phyloP scores from a whole-genome alignment of 2,329 filamentous ascomycete genomes.

The Calonectria pseudoreteaudii region DNA sequence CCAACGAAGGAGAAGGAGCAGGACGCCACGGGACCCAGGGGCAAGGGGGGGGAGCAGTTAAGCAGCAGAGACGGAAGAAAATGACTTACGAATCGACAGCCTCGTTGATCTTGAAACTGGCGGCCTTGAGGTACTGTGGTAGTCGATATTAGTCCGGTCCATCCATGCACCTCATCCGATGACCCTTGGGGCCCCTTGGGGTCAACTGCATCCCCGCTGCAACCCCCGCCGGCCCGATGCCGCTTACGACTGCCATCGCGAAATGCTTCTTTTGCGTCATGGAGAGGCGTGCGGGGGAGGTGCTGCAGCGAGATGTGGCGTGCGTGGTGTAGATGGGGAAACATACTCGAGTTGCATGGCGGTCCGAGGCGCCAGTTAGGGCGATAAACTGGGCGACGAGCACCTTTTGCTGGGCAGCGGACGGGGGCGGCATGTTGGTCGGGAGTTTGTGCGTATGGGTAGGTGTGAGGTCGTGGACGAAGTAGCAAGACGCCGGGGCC shows the following conservation, averaged over 20 bases:
- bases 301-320: slow-evolving; percentile 1
- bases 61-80: slow-evolving; percentile 7
- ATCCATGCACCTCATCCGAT: slow-evolving; percentile 24
- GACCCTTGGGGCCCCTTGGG: slow-evolving; percentile 19
- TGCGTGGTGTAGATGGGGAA: slow-evolving; percentile 8
- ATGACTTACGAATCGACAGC: slow-evolving; percentile 70
- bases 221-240: slow-evolving; percentile 29
- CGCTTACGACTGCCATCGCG: slow-evolving; percentile 20
- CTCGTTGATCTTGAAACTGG: slow-evolving; percentile 63
- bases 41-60: slow-evolving; percentile 26
- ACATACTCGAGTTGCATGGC: slow-evolving; percentile 59
- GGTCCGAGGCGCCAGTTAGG: slow-evolving; percentile 58
- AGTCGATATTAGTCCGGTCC: slow-evolving; percentile 38
- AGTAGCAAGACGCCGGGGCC: neutral
- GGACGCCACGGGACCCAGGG: slow-evolving; percentile 5
- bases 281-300: slow-evolving; percentile 17
- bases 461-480: neutral
- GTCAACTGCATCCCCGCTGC: slow-evolving; percentile 35
- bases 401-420: slow-evolving; percentile 54
- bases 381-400: slow-evolving; percentile 56
- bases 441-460: neutral
- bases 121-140: slow-evolving; percentile 60
- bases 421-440: slow-evolving; percentile 51
- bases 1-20: neutral
- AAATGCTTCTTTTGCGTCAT: slow-evolving; percentile 23